Base-by-base conservation (phyloP, 108 stramenopile genomes). In the Stephanodiscus minutulus region DNA sequence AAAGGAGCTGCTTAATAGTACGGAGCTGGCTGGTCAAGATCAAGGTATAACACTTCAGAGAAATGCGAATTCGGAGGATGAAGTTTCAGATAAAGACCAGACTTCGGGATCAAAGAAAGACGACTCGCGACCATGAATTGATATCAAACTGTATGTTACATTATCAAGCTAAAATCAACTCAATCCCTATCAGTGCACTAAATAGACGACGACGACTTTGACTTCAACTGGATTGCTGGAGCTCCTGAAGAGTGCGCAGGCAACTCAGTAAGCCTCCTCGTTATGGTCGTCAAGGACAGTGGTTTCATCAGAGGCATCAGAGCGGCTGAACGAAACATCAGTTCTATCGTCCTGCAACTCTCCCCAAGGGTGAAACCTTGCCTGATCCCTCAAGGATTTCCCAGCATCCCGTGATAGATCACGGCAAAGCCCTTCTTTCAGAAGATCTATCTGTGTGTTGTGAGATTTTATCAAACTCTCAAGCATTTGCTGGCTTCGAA, bases 1-100 rank as follows among this genome's bases (percentile, higher is more conserved):
- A 62, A 64, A 64, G 52, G 90, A 91, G 63, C 66, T 94, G 15
- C 57, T 91, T 33, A 60, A 72, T 20, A 93, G 92, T 61, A 74
- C 82, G 65, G 37, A 55, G 12, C 49, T 91, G n/a, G 70, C 58
- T 12, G 61, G 68, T 21, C 13, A 74, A 61, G 81, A 84, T 33
- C 55, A 58, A 25, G 64, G 61, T 9, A 28, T 68, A 44, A 17
- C 76, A 18, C 48, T 60, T 33, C 59, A 64, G 21, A 37, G 61
- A 5, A 36, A 56, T 37, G 52, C 63, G 29, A 35, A 24, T 12
- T 56, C 37, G 24, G 21, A 21, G n/a, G 54, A 56, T 61, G 69
- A 70, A 24, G 36, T 17, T 22, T 27, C 28, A 29, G 24, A 24
- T 21, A 3, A 1, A 39, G 55, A 57, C n/a, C n/a, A 58, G 25